Base-by-base conservation (phyloP, 352 stramenopile species). In the Phytophthora constricta region DNA sequence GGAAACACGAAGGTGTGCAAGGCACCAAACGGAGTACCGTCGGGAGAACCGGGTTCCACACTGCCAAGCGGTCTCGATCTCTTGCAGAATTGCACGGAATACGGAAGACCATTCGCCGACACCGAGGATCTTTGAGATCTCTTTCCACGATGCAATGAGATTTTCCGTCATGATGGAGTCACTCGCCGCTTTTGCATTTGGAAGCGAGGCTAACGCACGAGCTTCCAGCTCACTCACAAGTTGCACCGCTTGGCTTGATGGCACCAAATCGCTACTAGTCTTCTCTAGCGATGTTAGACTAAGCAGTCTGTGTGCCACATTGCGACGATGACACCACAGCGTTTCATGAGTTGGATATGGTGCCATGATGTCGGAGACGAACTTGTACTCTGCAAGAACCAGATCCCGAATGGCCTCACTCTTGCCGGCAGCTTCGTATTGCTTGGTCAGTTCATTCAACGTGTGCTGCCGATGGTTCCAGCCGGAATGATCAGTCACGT, bases 381-480 rank as follows among this genome's bases (percentile, higher is more conserved):
- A 82, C 37, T 59, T 65, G 50, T 81, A 83, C 59, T 95, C 86
- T 0, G 58, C 37, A 14, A 76, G 27, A 33, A 92, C 27, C 16
- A 91, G 27, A 7, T 58, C 48, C 9, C 65, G n/a, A 17, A 34
- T 51, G 23, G 19, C 23, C 19, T 49, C 19, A 42, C 22, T 16
- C 19, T 62, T 31, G 23, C 20, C 42, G 4, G 34, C 23, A 2
- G 56, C 25, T 47, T 49, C 50, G 19, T 58, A 52, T n/a, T 28
- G 31, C 20, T 70, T 71, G 0, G 60, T 17, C 13, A 74, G 28
- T 31, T 70, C 43, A 39, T 80, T 72, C 20, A 92, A 42, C 0
- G 77, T 78, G 61, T 90, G 81, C 23, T 91, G 84, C 1, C 87
- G 85, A 45, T 93, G 84, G 51, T 93, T 93, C 86, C 85, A 94